phyloP scores from a whole-genome alignment of 2,329 filamentous ascomycete species.

The Pestalotiopsis sp. region DNA sequence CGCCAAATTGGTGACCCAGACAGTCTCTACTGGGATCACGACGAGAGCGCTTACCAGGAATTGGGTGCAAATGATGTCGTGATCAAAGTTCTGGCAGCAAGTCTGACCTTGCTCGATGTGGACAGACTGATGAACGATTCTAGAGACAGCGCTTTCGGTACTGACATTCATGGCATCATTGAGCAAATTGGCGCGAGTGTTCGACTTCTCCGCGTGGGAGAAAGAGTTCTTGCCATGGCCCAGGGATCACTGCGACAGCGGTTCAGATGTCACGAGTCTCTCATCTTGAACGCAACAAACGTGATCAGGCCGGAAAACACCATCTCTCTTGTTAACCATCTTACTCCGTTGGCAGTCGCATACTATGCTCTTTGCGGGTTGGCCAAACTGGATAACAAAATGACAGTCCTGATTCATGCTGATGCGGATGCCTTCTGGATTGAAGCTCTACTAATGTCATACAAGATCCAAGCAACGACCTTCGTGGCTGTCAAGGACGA shows the following conservation, averaged over 20 bases:
- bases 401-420: slow-evolving; percentile 45
- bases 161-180: slow-evolving; percentile 45
- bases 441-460: slow-evolving; percentile 45
- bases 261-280: slow-evolving; percentile 34
- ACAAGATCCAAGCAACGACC: slow-evolving; percentile 38
- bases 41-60: slow-evolving; percentile 12
- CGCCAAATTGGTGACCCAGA: slow-evolving; percentile 15
- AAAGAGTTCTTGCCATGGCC: slow-evolving; percentile 45
- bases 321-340: slow-evolving; percentile 28
- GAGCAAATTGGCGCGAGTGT: slow-evolving; percentile 35
- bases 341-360: slow-evolving; percentile 43
- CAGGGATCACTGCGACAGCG: slow-evolving; percentile 38
- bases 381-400: slow-evolving; percentile 26
- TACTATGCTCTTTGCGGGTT: slow-evolving; percentile 42
- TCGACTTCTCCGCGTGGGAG: slow-evolving; percentile 34
- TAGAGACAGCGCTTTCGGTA: slow-evolving; percentile 34
- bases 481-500: slow-evolving; percentile 41
- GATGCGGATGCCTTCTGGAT: slow-evolving; percentile 46
- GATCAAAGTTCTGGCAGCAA: slow-evolving; percentile 39
- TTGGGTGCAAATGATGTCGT: slow-evolving; percentile 39
- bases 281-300: slow-evolving; percentile 32
- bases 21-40: slow-evolving; percentile 22
- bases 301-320: slow-evolving; percentile 20
- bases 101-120: slow-evolving; percentile 39
- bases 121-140: slow-evolving; percentile 37